A percentile compares a stretch with the other conserved stretches of the same genome.
Conservation (phyloP, 2,329 filamentous ascomycete species). For the Fusarium albidum region DNA sequence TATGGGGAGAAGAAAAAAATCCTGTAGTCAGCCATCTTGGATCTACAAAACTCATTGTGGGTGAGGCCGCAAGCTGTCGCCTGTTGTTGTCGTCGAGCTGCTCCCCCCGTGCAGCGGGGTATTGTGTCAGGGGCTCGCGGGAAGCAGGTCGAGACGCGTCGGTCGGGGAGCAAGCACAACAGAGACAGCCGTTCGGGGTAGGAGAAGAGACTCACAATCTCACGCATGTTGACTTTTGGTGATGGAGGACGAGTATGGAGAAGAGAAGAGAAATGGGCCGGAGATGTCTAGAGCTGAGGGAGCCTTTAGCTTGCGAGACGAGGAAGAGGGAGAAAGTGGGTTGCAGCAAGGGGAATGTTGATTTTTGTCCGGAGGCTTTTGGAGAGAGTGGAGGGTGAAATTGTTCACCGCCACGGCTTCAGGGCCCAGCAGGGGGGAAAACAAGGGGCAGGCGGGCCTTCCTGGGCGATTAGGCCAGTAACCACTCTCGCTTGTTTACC, state of each 20-base stretch:
- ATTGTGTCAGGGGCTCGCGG: conserved; percentile 48
- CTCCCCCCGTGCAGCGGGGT: conserved; percentile 44
- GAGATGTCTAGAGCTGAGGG: conserved; percentile 44
- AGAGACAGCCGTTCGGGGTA: conserved; percentile 20
- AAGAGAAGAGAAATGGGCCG: conserved; percentile 31
- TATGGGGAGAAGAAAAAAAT: conserved; percentile 61
- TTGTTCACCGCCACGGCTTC: conserved; percentile 48
- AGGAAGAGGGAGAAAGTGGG: conserved; percentile 40
- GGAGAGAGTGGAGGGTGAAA: conserved; percentile 37
- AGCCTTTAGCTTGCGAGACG: conserved; percentile 45
- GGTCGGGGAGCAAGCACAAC: conserved; percentile 6
- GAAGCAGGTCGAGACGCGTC: conserved; percentile 1
- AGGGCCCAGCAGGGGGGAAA: conserved; percentile 33
- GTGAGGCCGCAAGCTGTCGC: conserved; percentile 22
- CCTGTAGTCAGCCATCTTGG: conserved; percentile 61
- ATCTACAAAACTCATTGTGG: conserved; percentile 17
- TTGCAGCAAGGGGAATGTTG: conserved; percentile 44
- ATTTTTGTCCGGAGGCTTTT: conserved; percentile 44
- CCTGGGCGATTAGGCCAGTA: conserved; percentile 29
- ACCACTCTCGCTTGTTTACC: conserved; percentile 48
- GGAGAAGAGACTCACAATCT: conserved; percentile 66
- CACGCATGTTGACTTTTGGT: conserved; percentile 65
- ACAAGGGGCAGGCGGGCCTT: conserved; percentile 39
- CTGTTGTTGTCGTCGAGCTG: conserved; percentile 23
- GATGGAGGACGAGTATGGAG: conserved; percentile 38